phyloP scores from a whole-genome alignment of 2,329 filamentous ascomycete genomes.

The Ophiostoma tasmaniense region DNA sequence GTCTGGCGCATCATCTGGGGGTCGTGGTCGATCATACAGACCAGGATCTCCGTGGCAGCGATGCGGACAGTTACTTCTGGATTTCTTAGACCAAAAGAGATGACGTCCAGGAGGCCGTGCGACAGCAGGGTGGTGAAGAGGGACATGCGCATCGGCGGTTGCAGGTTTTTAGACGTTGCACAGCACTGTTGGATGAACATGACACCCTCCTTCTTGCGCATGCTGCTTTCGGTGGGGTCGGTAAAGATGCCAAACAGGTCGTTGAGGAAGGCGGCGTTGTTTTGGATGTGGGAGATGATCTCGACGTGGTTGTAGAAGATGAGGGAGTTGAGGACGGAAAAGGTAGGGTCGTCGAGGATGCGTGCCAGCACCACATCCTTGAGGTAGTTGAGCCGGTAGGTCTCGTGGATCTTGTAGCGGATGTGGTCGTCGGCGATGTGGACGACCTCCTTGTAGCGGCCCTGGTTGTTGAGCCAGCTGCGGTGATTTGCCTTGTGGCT shows the following conservation, averaged over 20 bases:
- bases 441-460: conserved; percentile 93
- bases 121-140: conserved; percentile 86
- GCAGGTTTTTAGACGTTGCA: conserved; percentile 86
- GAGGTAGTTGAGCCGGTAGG: conserved; percentile 89
- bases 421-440: conserved; percentile 76
- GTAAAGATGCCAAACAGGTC: conserved; percentile 78
- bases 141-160: conserved; percentile 68
- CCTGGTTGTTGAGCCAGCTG: conserved; percentile 80
- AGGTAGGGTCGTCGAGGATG: conserved; percentile 94
- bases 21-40: conserved; percentile 92
- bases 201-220: conserved; percentile 85
- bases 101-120: conserved; percentile 79
- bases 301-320: conserved; percentile 99
- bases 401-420: conserved; percentile 87
- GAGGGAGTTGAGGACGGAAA: conserved; percentile 91
- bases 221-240: conserved; percentile 52
- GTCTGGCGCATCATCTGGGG: conserved; percentile 88
- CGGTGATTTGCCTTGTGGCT: conserved; percentile 96
- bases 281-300: conserved; percentile 90
- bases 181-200: conserved; percentile 96
- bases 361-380: conserved; percentile 97
- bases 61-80: conserved; percentile 77
- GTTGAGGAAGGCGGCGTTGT: conserved; percentile 65
- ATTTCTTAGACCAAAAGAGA: conserved; percentile 84
- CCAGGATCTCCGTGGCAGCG: conserved; percentile 86